phyloP scores from a whole-genome alignment of 2,329 filamentous ascomycete species.

The Alternaria conjuncta region DNA sequence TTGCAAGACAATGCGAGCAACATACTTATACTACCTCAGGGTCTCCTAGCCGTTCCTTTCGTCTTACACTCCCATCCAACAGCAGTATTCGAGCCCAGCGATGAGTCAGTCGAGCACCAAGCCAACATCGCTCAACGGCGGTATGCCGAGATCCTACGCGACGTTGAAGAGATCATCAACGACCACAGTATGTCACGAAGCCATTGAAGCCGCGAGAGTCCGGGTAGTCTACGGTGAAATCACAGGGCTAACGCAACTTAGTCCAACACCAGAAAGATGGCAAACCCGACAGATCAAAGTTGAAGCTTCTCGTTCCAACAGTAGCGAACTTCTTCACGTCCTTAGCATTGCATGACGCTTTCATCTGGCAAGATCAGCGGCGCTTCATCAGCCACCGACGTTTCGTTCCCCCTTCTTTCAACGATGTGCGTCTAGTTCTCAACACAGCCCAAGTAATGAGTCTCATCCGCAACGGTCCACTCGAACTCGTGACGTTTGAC shows the following conservation, averaged over 20 bases:
- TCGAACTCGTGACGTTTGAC: conserved; percentile 93
- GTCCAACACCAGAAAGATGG: conserved; percentile 73
- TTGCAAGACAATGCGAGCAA: background rate
- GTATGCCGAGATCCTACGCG: conserved; percentile 93
- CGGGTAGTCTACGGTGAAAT: background rate
- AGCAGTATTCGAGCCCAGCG: conserved; percentile 76
- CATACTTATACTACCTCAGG: conserved; percentile 21
- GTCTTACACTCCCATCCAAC: conserved; percentile 95
- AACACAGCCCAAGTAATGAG: conserved; percentile 96
- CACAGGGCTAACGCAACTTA: conserved; percentile 42
- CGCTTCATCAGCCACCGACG: conserved; percentile 88
- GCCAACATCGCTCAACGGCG: conserved; percentile 81
- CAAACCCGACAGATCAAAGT: conserved; percentile 77
- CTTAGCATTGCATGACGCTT: conserved; percentile 85
- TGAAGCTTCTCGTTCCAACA: conserved; percentile 88
- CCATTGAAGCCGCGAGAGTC: background rate
- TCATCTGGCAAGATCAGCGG: conserved; percentile 84
- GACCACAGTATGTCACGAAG: conserved; percentile 74
- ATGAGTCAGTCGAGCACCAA: conserved; percentile 71
- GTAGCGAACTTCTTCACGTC: conserved; percentile 95
- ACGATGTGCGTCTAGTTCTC: conserved; percentile 89
- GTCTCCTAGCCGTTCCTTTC: conserved; percentile 88
- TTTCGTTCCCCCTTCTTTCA: conserved; percentile 96
- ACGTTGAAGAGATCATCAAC: conserved; percentile 89
- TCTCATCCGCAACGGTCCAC: conserved; percentile 73